Evolutionary conservation across 164 flowering plant genomes (phyloP), one percentile per base, ranked within the genome.

Genomic region (Taxillus chinensis): DNA sequence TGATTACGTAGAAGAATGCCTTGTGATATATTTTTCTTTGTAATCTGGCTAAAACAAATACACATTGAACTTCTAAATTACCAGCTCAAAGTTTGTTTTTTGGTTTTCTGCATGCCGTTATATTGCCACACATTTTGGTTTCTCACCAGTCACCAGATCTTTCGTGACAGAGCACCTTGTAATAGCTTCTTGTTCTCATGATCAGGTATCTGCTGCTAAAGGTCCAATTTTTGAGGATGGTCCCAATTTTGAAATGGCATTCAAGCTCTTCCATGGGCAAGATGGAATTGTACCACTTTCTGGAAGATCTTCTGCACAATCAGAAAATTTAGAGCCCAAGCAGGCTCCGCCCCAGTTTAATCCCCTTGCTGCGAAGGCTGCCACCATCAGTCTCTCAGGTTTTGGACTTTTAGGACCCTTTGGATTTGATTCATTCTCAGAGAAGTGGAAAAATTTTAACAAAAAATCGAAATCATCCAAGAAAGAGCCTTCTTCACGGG

Each of bases 151-250:
- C 8, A 9, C 5, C 13, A 49, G 10, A 49, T 9, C 9, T 49
- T n/a, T 49, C 5, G 14, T 49, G 12, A 38, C 58, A 27, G 5
- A 7, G 15, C 13, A 55, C 39, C 39, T 49, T 0, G 13, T 10
- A 55, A 3, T 5, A 49, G 14, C 2, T 39, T 64, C 11, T 45
- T 39, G 17, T 42, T 64, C 39, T 0, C 41, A 39, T 67, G 53
- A 55, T 55, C 67, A 86, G 86, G 66, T 65, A 27, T 68, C 58
- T 50, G 96, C 80, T 66, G 74, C 75, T 55, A 87, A 71, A 70
- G 91, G 91, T 70, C 96, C 96, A 71, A 89, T 89, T 12, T 85
- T 89, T 72, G 91, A 89, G 71, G 96, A 89, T 78, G 93, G 83
- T 42, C 81, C 93, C 10, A 83, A 74, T 71, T 89, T 87, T 69